Conservation (phyloP, 768 basidiomycete species). For the Pleurotus sapidus region DNA sequence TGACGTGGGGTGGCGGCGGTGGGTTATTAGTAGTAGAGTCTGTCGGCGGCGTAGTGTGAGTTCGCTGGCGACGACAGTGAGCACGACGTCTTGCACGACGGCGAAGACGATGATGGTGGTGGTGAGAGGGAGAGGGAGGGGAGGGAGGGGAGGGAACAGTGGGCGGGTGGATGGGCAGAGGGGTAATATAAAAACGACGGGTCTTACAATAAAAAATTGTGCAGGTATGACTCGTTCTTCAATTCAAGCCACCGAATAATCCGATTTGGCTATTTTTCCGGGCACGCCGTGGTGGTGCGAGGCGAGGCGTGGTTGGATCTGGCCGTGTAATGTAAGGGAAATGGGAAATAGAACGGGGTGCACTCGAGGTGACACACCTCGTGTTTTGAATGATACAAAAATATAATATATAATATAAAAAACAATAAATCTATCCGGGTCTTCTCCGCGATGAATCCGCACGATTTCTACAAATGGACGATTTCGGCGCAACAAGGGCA, state of each 20-base stretch:
- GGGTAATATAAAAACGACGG: neutral
- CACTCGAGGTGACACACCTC: too few species aligned
- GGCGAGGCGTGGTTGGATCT: neutral
- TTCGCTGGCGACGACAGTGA: too few species aligned
- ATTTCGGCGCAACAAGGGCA: too few species aligned
- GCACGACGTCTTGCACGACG: neutral
- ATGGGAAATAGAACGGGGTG: constrained; percentile 3
- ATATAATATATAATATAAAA: too few species aligned
- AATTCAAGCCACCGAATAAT: constrained; percentile 7
- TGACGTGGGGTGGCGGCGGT: too few species aligned
- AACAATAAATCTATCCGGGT: neutral
- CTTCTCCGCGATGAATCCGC: neutral
- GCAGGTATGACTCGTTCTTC: constrained; percentile 1
- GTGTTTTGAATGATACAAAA: too few species aligned
- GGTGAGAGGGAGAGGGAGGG: neutral
- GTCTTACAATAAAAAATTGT: neutral
- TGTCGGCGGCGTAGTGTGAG: constrained; percentile 2
- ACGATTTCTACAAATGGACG: neutral
- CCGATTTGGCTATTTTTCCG: constrained; percentile 6
- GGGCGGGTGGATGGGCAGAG: neutral
- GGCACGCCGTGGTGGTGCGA: neutral
- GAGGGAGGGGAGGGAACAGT: neutral
- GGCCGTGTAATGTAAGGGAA: neutral
- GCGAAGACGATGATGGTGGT: neutral
- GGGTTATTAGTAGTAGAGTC: neutral